Evolutionary conservation across 352 stramenopile genomes (phyloP), one percentile per base, ranked within the genome.

Genomic region (Globisporangium ultimum): DNA sequence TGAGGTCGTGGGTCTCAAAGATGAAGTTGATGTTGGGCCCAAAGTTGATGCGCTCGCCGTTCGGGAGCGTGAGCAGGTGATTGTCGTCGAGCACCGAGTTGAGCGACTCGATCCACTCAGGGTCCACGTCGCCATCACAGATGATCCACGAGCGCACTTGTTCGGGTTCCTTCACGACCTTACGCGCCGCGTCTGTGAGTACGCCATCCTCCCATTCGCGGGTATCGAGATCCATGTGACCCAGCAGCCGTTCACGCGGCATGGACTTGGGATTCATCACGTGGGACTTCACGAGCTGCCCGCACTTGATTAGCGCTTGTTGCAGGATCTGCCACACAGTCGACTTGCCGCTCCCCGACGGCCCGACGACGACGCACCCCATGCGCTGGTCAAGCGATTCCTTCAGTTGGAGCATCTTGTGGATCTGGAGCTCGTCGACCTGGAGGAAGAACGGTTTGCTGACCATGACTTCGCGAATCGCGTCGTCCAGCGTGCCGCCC

Each of bases 201-300:
- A n/a, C n/a, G n/a, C n/a, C n/a, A n/a, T 98, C 95, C n/a, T 78
- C 81, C 95, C 95, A 98, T 60, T 98, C 95, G 28, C 95, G 74
- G 14, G 95, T 98, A 63, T 98, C 93, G 32, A 97, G 64, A 52
- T 98, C 94, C 94, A 98, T 98, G 54, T 91, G 82, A 8, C 95
- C 95, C 3, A 98, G 66, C 7, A 98, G 72, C 7, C 84, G 69
- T 61, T 97, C 84, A 14, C 90, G 83, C 0, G 92, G 87, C 92
- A 98, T 98, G 0, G 88, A 94, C 64, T 98, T 98, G 0, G 95
- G 95, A 60, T 98, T 98, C 86, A 98, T 98, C 2, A 98, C 94
- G 57, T 98, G 81, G 3, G 84, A 97, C 49, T 97, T 95, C 1
- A 98, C 92, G 12, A 86, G 60, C 42, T 96, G 71, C 0, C 87